Base-by-base conservation (phyloP, 345 rosid species). In the Murraya koenigii region DNA sequence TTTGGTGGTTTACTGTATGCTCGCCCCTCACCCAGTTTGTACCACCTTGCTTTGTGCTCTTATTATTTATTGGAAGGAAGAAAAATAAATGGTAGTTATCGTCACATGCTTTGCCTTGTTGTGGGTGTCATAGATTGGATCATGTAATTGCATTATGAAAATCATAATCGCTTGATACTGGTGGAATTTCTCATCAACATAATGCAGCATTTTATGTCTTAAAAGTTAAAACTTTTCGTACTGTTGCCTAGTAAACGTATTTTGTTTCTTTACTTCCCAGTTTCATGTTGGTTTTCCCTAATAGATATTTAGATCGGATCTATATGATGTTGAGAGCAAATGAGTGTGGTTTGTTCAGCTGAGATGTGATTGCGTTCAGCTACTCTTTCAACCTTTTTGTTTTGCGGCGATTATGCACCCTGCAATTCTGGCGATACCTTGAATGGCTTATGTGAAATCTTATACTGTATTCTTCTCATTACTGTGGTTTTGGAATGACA, bases 251-350 rank as follows among this genome's bases (percentile, higher is more conserved):
- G 39, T 23, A 30, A 60, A 30, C 33, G 41, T 73, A 20, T 30
- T 30, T 52, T 35, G 23, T 52, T 47, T 26, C 2, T 64, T 47
- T 15, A 26, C 44, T 72, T 77, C 25, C 23, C 25, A 23, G 38
- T 23, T 5, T 32, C 26, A 49, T 13, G 38, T 56, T 80, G 39
- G 22, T 72, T 76, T 81, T 85, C 88, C 90, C 81, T 85, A 23
- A 87, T 75, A 19, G 25, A 58, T 79, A 23, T 82, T 66, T 80
- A 88, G 91, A 28, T 26, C 91, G 4, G 88, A 88, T 70, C 28
- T 88, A 2, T 88, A 88, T 55, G 91, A 88, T 10, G 41, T 47
- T 1, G 91, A 88, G 82, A 86, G 91, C 91, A 86, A 86, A 86
- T 88, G 82, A 86, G 15, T 2, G 19, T 7, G 80, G 65, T 38